Evolutionary conservation across 1,284 basidiomycete genomes (phyloP), one percentile per base, ranked within the genome.

Genomic region (Papiliotrema fonsecae): DNA sequence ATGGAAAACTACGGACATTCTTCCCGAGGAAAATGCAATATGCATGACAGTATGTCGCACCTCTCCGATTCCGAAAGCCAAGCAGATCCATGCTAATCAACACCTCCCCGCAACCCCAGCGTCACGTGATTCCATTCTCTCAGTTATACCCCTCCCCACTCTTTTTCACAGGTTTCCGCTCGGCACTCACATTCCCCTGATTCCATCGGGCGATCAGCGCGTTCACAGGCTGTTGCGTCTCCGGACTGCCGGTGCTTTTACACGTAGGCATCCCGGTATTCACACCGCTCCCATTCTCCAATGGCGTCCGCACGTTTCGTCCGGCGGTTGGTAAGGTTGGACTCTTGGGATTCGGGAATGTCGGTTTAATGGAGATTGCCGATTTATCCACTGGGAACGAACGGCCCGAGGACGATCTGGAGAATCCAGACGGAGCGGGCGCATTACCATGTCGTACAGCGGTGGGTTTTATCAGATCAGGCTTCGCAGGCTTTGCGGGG

Each of bases 191-290:
- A 27, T 60, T 45, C 28, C 60, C 61, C 42, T 67, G 56, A 43
- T 72, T 72, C 70, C 70, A 72, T 32, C 63, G 36, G 35, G 55
- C 52, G 41, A 72, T 70, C 5, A 70, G 51, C 11, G 60, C 39
- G 45, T 69, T 70, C 32, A 72, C 68, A 35, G 67, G 56, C 46
- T 68, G 67, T 47, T 66, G 67, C 51, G 69, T 69, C 42, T 72
- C 70, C 14, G 70, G 68, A 28, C 38, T 40, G 21, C 31, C 37
- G 16, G 9, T 22, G 18, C 38, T 31, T 4, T 36, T 16, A 4
- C 30, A 34, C 16, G 25, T 32, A 7, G 21, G 19, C 14, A 22
- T n/a, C 6, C 6, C 26, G 1, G 7, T 24, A 16, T 27, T 44
- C 25, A 19, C n/a, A 22, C 35, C 27, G 31, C 27, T 24, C 25